Evolutionary conservation across 208 protist genomes (phyloP), one percentile per base, ranked within the genome.

Genomic region (Trypanosomatidae sp.): DNA sequence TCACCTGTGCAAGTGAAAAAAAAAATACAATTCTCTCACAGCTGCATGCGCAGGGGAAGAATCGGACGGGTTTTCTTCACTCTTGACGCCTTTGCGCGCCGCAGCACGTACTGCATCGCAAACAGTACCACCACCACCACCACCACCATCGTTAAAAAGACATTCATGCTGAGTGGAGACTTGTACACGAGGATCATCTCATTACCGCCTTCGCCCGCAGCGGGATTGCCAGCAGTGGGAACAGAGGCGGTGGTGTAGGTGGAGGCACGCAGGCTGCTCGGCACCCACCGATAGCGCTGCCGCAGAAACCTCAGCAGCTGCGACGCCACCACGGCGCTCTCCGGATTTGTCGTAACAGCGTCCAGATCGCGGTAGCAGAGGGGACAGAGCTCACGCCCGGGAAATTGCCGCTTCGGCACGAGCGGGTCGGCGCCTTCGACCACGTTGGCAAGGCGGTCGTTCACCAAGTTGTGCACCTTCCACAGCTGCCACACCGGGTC

Each of bases 381-480:
- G 7, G 72, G 58, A 68, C 89, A 94, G 56, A 75, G 50, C 44
- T 58, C 60, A 2, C 15, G 9, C 0, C 55, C 44, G 0, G 89
- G 89, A 55, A 91, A 94, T 15, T 74, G 73, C 43, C 76, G 47
- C 79, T 94, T 94, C 4, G 86, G 86, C 62, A 94, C 89, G 1
- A 84, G 74, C 9, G 89, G 89, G 46, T 94, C 89, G 1, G 62
- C 71, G 2, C 78, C 84, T 5, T 66, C 69, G 28, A 47, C 52
- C 12, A 71, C 77, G 1, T 68, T 64, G 15, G 69, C 69, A 3
- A 94, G 85, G 55, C 74, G 73, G 47, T 65, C 62, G 75, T 94
- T 94, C 41, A 89, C 89, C 2, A 69, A 17, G 62, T 94, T 94
- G 80, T 94, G 89, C 62, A 85, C 82, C 19, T 73, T 69, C 89